Evolutionary conservation across 108 stramenopile genomes (phyloP).

Genomic region (Pseudonitzschia multistriata): DNA sequence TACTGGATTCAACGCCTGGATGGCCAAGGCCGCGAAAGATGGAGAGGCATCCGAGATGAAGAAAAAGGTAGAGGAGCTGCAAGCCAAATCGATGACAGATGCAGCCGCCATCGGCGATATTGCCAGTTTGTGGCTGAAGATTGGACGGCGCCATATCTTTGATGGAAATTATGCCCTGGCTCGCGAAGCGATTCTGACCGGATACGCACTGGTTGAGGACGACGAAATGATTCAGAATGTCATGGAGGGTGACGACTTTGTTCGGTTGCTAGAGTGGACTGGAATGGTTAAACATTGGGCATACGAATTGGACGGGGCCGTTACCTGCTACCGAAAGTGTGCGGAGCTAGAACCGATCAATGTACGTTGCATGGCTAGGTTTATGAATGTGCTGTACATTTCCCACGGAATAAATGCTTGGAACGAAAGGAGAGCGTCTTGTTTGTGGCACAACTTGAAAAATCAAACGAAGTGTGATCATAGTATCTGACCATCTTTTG

Average conservation of each 20-base stretch:
- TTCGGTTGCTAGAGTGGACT: constrained; percentile 80
- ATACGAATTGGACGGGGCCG: constrained; percentile 81
- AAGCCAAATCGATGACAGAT: constrained; percentile 22
- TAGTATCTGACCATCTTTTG: neutral
- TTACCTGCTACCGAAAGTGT: constrained; percentile 69
- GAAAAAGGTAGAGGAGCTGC: constrained; percentile 39
- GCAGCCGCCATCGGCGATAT: constrained; percentile 35
- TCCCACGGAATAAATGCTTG: too few relatives aligned
- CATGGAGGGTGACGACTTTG: constrained; percentile 68
- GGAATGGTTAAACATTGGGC: constrained; percentile 88
- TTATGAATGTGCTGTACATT: neutral
- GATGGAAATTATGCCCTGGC: constrained; percentile 65
- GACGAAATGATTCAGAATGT: constrained; percentile 32
- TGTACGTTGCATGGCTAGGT: constrained; percentile 59
- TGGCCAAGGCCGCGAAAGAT: constrained; percentile 68
- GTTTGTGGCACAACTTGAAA: neutral
- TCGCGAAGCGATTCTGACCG: constrained; percentile 65
- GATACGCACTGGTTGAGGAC: constrained; percentile 51
- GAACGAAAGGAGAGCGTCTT: too few relatives aligned
- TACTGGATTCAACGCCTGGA: constrained; percentile 85
- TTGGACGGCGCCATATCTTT: constrained; percentile 76
- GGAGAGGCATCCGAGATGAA: constrained; percentile 52
- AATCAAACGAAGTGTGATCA: neutral
- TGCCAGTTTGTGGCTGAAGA: constrained; percentile 57
- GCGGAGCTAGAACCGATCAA: constrained; percentile 78